phyloP scores from a whole-genome alignment of 306 rosid species.

The Aeschynomene evenia region DNA sequence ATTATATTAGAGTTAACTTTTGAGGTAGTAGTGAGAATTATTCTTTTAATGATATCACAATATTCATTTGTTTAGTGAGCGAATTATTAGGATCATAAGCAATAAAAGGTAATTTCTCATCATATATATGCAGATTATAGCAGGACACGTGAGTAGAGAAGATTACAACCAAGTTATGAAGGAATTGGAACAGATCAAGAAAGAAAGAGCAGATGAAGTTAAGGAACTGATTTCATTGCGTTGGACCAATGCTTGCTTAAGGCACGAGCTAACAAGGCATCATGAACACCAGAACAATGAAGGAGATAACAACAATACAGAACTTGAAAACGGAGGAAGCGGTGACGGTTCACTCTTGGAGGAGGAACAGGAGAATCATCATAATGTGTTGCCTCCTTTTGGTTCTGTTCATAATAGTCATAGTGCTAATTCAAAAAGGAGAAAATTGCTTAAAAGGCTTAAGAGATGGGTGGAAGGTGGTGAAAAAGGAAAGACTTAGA shows the following conservation, averaged over 20 bases:
- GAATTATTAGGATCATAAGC: neutral
- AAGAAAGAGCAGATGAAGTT: slow-evolving; percentile 42
- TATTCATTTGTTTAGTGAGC: no score
- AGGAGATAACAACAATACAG: slow-evolving; percentile 25
- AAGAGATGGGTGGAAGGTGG: slow-evolving; percentile 57
- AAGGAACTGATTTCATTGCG: slow-evolving; percentile 45
- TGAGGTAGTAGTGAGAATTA: no score
- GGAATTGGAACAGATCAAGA: slow-evolving; percentile 46
- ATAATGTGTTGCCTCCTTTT: slow-evolving; percentile 23
- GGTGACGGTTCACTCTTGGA: slow-evolving; percentile 19
- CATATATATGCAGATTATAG: slow-evolving; percentile 53
- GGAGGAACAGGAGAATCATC: slow-evolving; percentile 38
- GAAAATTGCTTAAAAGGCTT: slow-evolving; percentile 48
- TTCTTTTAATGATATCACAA: no score
- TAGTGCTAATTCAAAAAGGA: slow-evolving; percentile 31
- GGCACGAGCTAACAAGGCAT: slow-evolving; percentile 42
- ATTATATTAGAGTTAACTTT: no score
- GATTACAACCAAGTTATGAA: slow-evolving; percentile 34
- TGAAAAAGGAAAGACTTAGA: slow-evolving; percentile 39
- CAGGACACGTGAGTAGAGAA: slow-evolving; percentile 36
- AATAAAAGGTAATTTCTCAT: slow-evolving; percentile 15
- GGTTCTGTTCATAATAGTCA: slow-evolving; percentile 24
- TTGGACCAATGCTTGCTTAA: slow-evolving; percentile 65
- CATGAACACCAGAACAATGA: slow-evolving; percentile 29
- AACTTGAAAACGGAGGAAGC: slow-evolving; percentile 34